A percentile compares a stretch with the other conserved stretches of the same genome.
Conservation (phyloP, 2,329 filamentous ascomycete species). For the Fusarium xylarioides region DNA sequence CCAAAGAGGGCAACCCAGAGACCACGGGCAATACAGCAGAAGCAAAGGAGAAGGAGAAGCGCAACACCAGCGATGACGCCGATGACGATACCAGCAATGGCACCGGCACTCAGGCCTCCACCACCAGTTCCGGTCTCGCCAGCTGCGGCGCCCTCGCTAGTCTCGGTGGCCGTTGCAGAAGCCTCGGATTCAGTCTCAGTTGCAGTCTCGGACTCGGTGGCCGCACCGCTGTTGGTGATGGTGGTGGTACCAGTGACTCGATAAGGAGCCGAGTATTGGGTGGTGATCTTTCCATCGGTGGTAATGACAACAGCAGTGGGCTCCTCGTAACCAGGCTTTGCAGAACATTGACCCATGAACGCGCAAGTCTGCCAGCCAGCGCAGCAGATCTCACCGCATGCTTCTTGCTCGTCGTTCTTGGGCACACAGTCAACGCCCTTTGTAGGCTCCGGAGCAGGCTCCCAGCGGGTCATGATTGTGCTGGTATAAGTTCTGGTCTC, state of each 20-base stretch:
- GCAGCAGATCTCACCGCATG: constrained; percentile 77
- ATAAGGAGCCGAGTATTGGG: constrained; percentile 60
- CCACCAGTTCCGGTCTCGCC: constrained; percentile 47
- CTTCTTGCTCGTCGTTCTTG: constrained; percentile 61
- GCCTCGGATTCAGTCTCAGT: constrained; percentile 62
- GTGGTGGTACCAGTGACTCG: constrained; percentile 66
- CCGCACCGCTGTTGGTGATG: constrained; percentile 60
- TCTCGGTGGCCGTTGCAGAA: constrained; percentile 60
- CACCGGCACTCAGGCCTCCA: constrained; percentile 70
- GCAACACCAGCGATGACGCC: constrained; percentile 73
- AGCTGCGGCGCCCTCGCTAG: constrained; percentile 46
- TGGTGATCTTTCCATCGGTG: constrained; percentile 60
- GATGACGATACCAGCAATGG: constrained; percentile 84
- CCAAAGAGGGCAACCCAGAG: constrained; percentile 72
- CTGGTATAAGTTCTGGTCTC: constrained; percentile 68
- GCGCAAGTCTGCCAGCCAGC: constrained; percentile 74
- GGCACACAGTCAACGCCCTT: constrained; percentile 60
- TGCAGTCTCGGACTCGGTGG: constrained; percentile 58
- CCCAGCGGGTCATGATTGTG: constrained; percentile 62
- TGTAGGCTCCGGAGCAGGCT: constrained; percentile 56
- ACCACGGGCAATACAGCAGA: constrained; percentile 75
- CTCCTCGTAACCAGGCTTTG: constrained; percentile 59
- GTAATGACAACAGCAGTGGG: constrained; percentile 56
- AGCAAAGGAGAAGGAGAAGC: constrained; percentile 75
- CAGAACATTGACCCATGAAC: constrained; percentile 64